Evolutionary conservation across 495 filamentous ascomycete genomes (phyloP).

Genomic region (Tetracladium marchalianum): DNA sequence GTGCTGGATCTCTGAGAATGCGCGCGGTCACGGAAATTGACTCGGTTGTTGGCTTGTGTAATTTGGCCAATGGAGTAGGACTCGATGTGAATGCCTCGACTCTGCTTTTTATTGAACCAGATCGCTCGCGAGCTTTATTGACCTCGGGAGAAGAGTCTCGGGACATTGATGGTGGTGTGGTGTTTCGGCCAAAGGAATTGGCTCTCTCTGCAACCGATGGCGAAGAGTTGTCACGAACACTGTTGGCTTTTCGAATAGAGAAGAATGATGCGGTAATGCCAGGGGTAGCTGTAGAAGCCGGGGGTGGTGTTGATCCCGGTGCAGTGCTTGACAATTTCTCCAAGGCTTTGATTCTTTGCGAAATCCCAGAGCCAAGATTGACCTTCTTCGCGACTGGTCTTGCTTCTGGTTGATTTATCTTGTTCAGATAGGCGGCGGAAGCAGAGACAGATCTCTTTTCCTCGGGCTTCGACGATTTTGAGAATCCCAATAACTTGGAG

Average conservation of each 20-base stretch:
- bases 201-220: constrained; percentile 36
- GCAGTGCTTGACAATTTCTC: constrained; percentile 53
- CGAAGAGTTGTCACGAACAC: constrained; percentile 29
- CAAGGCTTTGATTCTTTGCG: constrained; percentile 79
- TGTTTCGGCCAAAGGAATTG: constrained; percentile 24
- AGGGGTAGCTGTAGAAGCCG: constrained; percentile 19
- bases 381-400: constrained; percentile 56
- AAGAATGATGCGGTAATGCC: constrained; percentile 32
- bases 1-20: constrained; percentile 52
- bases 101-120: constrained; percentile 15
- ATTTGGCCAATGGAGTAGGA: background rate
- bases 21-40: constrained; percentile 76
- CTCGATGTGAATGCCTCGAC: constrained; percentile 9
- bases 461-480: constrained; percentile 11
- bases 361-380: constrained; percentile 81
- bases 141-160: constrained; percentile 33
- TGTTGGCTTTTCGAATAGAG: constrained; percentile 34
- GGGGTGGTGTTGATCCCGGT: constrained; percentile 20
- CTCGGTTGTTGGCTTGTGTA: constrained; percentile 22
- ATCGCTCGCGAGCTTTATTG: constrained; percentile 11
- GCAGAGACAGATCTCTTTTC: constrained; percentile 37
- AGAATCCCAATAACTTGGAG: constrained; percentile 4
- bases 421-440: constrained; percentile 32
- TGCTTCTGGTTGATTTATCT: constrained; percentile 32
- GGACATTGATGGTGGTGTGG: constrained; percentile 30